Conservation (phyloP, 2,329 filamentous ascomycete genomes). For the Neofusicoccum ribis region DNA sequence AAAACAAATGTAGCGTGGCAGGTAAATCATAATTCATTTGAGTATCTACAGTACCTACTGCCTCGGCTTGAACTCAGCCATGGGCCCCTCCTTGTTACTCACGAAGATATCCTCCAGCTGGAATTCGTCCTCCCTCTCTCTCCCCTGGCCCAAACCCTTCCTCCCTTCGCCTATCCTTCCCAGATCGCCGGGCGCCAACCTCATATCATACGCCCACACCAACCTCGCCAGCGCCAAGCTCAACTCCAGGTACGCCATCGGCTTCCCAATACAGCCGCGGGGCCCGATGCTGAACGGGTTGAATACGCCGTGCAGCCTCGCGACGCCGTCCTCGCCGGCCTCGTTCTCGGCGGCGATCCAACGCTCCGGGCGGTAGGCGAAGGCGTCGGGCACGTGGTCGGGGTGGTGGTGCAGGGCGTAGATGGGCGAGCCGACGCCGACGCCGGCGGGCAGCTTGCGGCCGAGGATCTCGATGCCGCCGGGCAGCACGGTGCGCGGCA, state of each 20-base stretch:
- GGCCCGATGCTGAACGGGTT: conserved; percentile 73
- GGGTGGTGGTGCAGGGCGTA: conserved; percentile 44
- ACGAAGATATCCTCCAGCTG: conserved; percentile 7
- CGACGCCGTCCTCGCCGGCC: neutral
- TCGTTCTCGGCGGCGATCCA: neutral
- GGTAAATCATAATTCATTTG: no score
- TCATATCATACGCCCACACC: conserved; percentile 62
- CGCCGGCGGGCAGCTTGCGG: conserved; percentile 34
- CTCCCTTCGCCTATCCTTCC: neutral
- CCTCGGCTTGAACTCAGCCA: conserved; percentile 6
- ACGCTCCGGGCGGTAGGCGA: conserved; percentile 34
- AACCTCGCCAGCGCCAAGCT: conserved; percentile 62
- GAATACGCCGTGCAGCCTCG: conserved; percentile 45
- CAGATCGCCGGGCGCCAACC: neutral
- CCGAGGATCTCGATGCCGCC: conserved; percentile 33
- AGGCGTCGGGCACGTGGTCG: conserved; percentile 40
- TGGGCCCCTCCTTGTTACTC: neutral
- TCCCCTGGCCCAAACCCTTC: neutral
- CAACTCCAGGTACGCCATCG: conserved; percentile 68
- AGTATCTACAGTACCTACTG: neutral
- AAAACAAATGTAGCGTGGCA: neutral
- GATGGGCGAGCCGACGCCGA: conserved; percentile 41
- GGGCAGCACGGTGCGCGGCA: conserved; percentile 36
- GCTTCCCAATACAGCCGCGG: conserved; percentile 71
- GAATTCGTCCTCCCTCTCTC: neutral